Evolutionary conservation across 169 alveolate genomes (phyloP).

Genomic region (Plasmodium cynomolgi): DNA sequence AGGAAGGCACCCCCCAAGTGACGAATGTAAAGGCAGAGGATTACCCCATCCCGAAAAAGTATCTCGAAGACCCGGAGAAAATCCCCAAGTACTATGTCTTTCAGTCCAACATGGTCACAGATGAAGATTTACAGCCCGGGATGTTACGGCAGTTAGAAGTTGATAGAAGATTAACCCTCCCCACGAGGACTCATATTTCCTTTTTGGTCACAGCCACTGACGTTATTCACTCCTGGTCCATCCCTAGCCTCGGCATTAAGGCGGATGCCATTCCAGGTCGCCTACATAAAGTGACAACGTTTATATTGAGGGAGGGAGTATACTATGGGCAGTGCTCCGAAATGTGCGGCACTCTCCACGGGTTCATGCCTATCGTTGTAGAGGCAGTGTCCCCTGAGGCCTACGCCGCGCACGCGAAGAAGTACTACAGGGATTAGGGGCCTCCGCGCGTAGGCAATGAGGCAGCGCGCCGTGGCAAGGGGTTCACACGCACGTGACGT

Average conservation of each 20-base stretch:
- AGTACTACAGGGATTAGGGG: slow-evolving; percentile 88
- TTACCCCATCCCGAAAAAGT: slow-evolving; percentile 84
- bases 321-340: slow-evolving; percentile 94
- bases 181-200: slow-evolving; percentile 92
- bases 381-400: slow-evolving; percentile 92
- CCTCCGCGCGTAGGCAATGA: not conserved
- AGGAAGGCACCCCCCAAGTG: slow-evolving; percentile 1
- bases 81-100: slow-evolving; percentile 86
- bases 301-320: slow-evolving; percentile 93
- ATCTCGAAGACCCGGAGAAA: slow-evolving; percentile 82
- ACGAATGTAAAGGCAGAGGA: slow-evolving; percentile 76
- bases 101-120: slow-evolving; percentile 86
- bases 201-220: slow-evolving; percentile 90
- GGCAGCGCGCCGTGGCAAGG: not conserved
- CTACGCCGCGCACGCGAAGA: slow-evolving; percentile 93
- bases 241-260: slow-evolving; percentile 91
- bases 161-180: slow-evolving; percentile 89
- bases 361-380: slow-evolving; percentile 94
- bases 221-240: slow-evolving; percentile 87
- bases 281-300: slow-evolving; percentile 87
- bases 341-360: slow-evolving; percentile 94
- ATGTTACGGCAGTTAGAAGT: slow-evolving; percentile 92
- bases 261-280: slow-evolving; percentile 94
- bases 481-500: not conserved
- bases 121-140: slow-evolving; percentile 86